phyloP scores from a whole-genome alignment of 2,329 filamentous ascomycete species.

The Microcyclosporella mali region DNA sequence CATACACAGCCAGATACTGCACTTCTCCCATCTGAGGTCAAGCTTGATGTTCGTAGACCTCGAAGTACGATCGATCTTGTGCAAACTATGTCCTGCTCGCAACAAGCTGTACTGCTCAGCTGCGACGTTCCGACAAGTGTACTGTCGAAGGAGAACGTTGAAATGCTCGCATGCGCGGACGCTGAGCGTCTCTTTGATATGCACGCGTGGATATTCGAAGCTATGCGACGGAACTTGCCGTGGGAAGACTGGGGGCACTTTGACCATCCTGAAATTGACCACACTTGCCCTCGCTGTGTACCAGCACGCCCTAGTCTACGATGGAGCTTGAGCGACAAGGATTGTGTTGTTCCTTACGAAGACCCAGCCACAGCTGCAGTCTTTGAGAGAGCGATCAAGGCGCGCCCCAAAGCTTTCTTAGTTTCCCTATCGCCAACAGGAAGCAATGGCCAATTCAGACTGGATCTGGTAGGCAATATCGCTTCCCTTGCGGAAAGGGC shows the following conservation, averaged over 20 bases:
- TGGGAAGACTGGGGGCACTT: constrained; percentile 15
- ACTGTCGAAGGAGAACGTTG: not conserved
- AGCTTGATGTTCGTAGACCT: too few species aligned
- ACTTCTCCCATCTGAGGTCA: too few species aligned
- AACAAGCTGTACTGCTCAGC: constrained; percentile 5
- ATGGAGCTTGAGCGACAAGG: constrained; percentile 32
- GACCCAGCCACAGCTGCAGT: constrained; percentile 44
- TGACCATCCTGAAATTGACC: not conserved
- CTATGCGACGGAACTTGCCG: constrained; percentile 20
- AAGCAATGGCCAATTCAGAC: not conserved
- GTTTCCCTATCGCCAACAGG: not conserved
- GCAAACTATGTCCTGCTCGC: not conserved
- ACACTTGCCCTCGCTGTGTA: constrained; percentile 29
- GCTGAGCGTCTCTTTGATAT: constrained; percentile 7
- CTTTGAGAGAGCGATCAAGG: constrained; percentile 49
- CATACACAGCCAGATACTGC: not conserved
- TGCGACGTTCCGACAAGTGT: not conserved
- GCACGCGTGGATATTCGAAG: constrained; percentile 22
- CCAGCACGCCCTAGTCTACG: constrained; percentile 34
- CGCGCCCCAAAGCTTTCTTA: constrained; percentile 35
- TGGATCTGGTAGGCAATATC: not conserved
- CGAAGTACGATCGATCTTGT: too few species aligned
- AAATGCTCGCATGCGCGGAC: not conserved
- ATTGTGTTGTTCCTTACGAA: constrained; percentile 43
- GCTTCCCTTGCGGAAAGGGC: constrained; percentile 1